phyloP scores from a whole-genome alignment of 2,329 filamentous ascomycete genomes.

The Dactylellina parvicollis region DNA sequence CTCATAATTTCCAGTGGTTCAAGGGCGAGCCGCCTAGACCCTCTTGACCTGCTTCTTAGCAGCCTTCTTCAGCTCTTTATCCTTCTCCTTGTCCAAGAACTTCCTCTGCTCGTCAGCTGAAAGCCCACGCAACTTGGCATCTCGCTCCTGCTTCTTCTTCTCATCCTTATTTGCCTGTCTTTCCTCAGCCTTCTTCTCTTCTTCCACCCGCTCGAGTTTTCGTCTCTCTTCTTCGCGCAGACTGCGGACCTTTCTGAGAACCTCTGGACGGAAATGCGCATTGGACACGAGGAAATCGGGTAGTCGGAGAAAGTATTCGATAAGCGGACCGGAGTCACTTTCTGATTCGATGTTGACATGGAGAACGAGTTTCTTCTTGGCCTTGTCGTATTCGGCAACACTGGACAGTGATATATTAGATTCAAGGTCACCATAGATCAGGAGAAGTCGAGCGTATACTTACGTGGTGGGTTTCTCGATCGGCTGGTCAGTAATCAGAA shows the following conservation, averaged over 20 bases:
- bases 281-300: constrained; percentile 79
- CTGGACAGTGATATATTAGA: constrained; percentile 63
- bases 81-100: constrained; percentile 81
- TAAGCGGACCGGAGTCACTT: constrained; percentile 74
- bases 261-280: constrained; percentile 89
- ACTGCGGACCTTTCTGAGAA: constrained; percentile 81
- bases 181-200: constrained; percentile 84
- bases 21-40: constrained; percentile 13
- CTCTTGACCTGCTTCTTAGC: constrained; percentile 71
- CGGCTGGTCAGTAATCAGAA: constrained; percentile 90
- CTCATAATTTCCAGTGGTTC: background rate
- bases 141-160: constrained; percentile 87
- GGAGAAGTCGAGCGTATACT: constrained; percentile 59
- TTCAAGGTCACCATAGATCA: background rate
- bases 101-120: constrained; percentile 87
- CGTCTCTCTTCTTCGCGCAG: constrained; percentile 82
- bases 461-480: constrained; percentile 85
- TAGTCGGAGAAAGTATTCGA: constrained; percentile 83
- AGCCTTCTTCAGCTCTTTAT: constrained; percentile 73
- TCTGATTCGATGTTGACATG: constrained; percentile 30
- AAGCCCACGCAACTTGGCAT: constrained; percentile 78
- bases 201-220: constrained; percentile 80
- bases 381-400: constrained; percentile 36
- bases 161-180: constrained; percentile 75
- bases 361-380: constrained; percentile 49